Evolutionary conservation across 352 stramenopile species (phyloP).

Genomic region (Pythium vanterpoolii): DNA sequence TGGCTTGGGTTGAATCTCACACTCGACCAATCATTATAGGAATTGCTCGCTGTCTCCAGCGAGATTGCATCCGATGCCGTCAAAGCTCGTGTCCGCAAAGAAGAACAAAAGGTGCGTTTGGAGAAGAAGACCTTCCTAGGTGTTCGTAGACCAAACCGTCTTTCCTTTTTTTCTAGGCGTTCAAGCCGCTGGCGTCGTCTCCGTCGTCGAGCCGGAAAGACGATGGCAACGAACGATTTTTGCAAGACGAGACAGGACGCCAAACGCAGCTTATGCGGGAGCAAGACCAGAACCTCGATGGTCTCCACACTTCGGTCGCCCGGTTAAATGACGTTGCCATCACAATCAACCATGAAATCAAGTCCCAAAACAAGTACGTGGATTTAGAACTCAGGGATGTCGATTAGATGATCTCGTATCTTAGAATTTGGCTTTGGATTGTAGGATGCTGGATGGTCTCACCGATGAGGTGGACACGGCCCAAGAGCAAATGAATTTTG

Average conservation of each 20-base stretch:
- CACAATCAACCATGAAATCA: conserved; percentile 68
- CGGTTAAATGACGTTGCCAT: conserved; percentile 64
- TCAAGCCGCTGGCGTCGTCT: conserved; percentile 32
- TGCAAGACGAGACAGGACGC: conserved; percentile 51
- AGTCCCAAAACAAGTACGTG: conserved; percentile 67
- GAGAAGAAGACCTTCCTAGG: too few relatives aligned
- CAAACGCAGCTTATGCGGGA: conserved; percentile 72
- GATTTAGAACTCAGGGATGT: neutral
- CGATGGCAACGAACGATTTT: conserved; percentile 54
- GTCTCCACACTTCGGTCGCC: conserved; percentile 49
- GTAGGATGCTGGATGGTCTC: conserved; percentile 75
- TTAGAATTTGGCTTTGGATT: neutral
- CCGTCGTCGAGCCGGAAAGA: conserved; percentile 13
- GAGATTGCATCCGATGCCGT: conserved; percentile 61
- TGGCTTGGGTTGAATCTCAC: neutral
- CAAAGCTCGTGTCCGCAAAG: conserved; percentile 50
- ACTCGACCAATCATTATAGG: conserved; percentile 24
- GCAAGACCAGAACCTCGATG: conserved; percentile 62
- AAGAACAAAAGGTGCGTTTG: conserved; percentile 57
- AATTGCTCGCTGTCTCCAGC: conserved; percentile 48
- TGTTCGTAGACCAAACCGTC: too few relatives aligned
- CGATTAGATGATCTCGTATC: too few relatives aligned
- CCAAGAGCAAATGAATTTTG: conserved; percentile 80
- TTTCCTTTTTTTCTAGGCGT: conserved; percentile 26
- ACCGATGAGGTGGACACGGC: conserved; percentile 69